phyloP scores from a whole-genome alignment of 768 basidiomycete genomes.

The Ramaria sp. region DNA sequence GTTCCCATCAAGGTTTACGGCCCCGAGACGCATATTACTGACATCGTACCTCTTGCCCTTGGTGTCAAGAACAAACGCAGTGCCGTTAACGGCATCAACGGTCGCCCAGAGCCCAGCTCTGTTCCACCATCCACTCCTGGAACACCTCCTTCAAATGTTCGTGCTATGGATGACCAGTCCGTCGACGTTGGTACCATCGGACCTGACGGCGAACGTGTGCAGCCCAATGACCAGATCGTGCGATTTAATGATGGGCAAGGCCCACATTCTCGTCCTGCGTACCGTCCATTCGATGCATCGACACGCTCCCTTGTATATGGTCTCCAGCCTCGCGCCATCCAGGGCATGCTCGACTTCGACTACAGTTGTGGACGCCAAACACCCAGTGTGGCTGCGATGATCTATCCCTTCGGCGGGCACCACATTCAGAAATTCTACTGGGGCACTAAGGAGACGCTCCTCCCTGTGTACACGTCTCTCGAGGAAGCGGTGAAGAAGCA shows the following conservation, averaged over 20 bases:
- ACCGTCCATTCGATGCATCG: conserved; percentile 82
- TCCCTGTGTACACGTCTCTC: conserved; percentile 92
- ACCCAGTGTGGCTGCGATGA: conserved; percentile 97
- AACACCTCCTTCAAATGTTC: conserved; percentile 32
- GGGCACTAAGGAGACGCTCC: conserved; percentile 97
- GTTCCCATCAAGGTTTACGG: conserved; percentile 97
- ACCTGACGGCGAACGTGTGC: conserved; percentile 69
- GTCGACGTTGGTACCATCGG: conserved; percentile 60
- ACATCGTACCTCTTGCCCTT: conserved; percentile 96
- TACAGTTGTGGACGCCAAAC: conserved; percentile 89
- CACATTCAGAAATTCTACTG: conserved; percentile 99
- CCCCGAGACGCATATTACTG: conserved; percentile 97
- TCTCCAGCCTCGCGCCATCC: conserved; percentile 97
- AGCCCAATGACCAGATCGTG: conserved; percentile 83
- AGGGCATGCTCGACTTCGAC: conserved; percentile 98
- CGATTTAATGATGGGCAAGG: conserved; percentile 54
- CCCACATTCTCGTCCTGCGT: conserved; percentile 53
- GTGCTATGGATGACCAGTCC: conserved; percentile 25
- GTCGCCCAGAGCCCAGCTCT: conserved; percentile 18
- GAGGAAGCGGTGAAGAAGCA: conserved; percentile 91
- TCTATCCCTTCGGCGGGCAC: conserved; percentile 99
- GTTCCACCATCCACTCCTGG: conserved; percentile 39
- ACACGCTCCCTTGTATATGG: conserved; percentile 99
- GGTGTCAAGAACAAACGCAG: conserved; percentile 57
- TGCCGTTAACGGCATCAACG: conserved; percentile 17